These are phyloP conservation scores for Elongisporangium prolatum DNA, from an alignment of 352 stramenopile species.

Conservation along the genomic window DNA sequence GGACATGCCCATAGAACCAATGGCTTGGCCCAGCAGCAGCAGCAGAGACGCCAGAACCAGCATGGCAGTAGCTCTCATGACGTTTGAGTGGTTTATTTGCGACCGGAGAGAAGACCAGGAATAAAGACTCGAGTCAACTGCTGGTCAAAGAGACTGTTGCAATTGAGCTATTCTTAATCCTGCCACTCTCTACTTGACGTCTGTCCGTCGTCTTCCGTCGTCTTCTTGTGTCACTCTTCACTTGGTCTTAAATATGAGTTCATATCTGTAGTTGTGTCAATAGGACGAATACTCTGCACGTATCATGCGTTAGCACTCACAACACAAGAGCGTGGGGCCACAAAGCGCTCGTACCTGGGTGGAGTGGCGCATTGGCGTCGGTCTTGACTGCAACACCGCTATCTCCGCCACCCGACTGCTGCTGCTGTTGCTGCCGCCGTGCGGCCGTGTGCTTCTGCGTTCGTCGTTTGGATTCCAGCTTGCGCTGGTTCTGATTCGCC, in stretches of 20 bases:
- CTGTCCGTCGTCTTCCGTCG: background rate
- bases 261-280: slow-evolving; percentile 1
- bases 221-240: background rate
- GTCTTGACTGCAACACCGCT: background rate
- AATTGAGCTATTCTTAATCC: background rate
- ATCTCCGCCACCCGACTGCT: slow-evolving; percentile 4
- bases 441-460: slow-evolving; percentile 40
- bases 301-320: background rate
- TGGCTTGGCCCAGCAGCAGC: background rate
- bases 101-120: background rate
- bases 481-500: slow-evolving; percentile 81
- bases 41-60: background rate
- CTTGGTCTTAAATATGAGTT: background rate
- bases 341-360: background rate
- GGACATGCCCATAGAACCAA: background rate
- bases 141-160: background rate
- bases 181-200: background rate
- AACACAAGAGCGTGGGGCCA: background rate
- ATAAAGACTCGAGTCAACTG: background rate
- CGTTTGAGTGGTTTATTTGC: background rate
- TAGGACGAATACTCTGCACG: slow-evolving; percentile 4
- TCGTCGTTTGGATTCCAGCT: slow-evolving; percentile 78
- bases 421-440: slow-evolving; percentile 9
- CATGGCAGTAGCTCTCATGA: background rate
- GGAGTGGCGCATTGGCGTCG: background rate